These are phyloP conservation scores for Xylaria sp. DNA, from an alignment of 2,329 filamentous ascomycete genomes.

Conservation along the genomic window DNA sequence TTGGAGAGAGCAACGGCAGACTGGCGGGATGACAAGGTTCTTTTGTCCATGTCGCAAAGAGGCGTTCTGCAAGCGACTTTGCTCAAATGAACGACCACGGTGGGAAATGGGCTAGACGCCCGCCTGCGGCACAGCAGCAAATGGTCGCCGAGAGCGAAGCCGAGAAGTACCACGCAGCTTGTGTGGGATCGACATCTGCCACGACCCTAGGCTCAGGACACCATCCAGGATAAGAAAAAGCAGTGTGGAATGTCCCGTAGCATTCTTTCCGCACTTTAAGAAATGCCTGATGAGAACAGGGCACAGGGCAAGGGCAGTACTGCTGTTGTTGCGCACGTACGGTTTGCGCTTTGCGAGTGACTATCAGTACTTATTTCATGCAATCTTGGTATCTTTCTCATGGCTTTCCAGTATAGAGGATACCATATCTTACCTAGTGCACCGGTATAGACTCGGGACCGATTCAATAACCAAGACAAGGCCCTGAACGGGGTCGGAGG, in stretches of 20 bases:
- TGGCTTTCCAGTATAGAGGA: background rate
- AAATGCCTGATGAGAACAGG: constrained; percentile 4
- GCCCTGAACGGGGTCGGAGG: background rate
- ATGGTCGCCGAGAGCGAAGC: constrained; percentile 21
- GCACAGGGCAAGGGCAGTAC: constrained; percentile 1
- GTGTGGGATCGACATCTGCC: constrained; percentile 40
- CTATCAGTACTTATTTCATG: background rate
- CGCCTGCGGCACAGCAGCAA: constrained; percentile 35
- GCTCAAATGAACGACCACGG: constrained; percentile 30
- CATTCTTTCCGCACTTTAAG: constrained; percentile 9
- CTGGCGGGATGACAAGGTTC: constrained; percentile 30
- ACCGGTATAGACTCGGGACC: constrained; percentile 14
- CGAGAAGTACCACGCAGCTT: constrained; percentile 37
- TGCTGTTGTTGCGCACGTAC: background rate
- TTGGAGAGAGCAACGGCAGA: constrained; percentile 15
- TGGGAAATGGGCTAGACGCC: constrained; percentile 26
- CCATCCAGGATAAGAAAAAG: constrained; percentile 18
- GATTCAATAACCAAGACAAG: constrained; percentile 9
- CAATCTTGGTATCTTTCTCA: constrained; percentile 16
- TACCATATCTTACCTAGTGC: constrained; percentile 2
- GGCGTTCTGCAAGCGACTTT: constrained; percentile 23
- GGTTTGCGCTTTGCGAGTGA: background rate
- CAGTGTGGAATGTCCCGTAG: constrained; percentile 1
- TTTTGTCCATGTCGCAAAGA: constrained; percentile 21
- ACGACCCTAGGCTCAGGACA: constrained; percentile 10